Percentiles rank a stretch among this genome's conserved stretches.
These are phyloP conservation scores for Phyllosticta capitalensis DNA, from an alignment of 2,329 filamentous ascomycete genomes.

Conservation along the genomic window DNA sequence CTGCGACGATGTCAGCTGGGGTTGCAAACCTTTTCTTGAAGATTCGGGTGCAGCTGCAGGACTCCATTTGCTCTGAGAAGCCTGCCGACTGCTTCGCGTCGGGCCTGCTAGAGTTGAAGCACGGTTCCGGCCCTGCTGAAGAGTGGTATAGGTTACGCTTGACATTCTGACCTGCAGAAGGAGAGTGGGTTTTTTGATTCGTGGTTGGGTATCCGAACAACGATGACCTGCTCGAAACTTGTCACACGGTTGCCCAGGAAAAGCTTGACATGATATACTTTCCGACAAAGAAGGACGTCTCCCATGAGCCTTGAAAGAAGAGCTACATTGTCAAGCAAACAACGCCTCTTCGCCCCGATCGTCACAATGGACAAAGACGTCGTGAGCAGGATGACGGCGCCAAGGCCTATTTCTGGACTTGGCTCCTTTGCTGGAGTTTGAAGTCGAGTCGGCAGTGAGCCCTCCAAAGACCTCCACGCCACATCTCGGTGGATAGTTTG, in stretches of 20 bases:
- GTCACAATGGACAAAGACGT: background rate
- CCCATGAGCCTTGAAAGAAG: background rate
- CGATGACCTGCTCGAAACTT: background rate
- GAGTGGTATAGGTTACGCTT: background rate
- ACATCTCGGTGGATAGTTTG: too few species aligned
- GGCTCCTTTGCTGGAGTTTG: background rate
- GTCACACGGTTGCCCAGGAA: background rate
- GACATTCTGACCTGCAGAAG: background rate
- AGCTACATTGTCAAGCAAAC: background rate
- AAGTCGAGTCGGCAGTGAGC: background rate
- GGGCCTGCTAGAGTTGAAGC: background rate
- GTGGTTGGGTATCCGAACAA: background rate
- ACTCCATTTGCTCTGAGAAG: too few species aligned
- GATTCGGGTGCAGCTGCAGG: background rate
- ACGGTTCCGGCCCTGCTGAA: background rate
- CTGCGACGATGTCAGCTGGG: background rate
- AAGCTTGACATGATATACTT: background rate
- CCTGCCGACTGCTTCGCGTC: too few species aligned
- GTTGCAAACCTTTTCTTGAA: background rate
- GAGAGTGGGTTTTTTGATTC: background rate
- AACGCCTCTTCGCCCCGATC: background rate
- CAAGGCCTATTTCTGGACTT: background rate
- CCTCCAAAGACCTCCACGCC: too few species aligned
- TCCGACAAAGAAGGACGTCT: too few species aligned
- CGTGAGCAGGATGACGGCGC: background rate